A percentile compares a stretch with the other conserved stretches of the same genome.
phyloP scores from a whole-genome alignment of 768 basidiomycete genomes.

The Xerocomus brunneocitrinus region DNA sequence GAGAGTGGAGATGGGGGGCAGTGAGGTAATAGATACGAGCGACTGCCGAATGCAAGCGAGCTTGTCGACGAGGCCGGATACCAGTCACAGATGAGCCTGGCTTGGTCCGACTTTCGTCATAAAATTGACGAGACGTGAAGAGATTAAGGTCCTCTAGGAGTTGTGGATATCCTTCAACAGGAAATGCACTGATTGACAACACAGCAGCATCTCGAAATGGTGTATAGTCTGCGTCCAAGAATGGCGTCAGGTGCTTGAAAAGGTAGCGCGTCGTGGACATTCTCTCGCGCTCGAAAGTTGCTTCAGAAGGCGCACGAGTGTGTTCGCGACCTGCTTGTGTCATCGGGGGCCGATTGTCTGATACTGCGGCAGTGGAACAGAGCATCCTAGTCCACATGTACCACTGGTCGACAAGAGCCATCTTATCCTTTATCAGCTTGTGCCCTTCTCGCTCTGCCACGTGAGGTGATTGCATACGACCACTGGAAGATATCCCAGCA shows the following conservation, averaged over 20 bases:
- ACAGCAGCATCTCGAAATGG: constrained; percentile 84
- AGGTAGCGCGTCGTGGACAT: constrained; percentile 77
- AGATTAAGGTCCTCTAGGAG: constrained; percentile 80
- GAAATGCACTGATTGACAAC: constrained; percentile 84
- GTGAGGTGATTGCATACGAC: constrained; percentile 38
- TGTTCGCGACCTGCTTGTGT: constrained; percentile 60
- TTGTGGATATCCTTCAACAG: constrained; percentile 68
- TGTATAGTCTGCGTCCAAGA: constrained; percentile 81
- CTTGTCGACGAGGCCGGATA: constrained; percentile 65
- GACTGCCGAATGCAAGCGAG: constrained; percentile 78
- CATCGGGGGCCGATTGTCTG: constrained; percentile 56
- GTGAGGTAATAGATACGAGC: constrained; percentile 88
- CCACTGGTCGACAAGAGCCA: constrained; percentile 68
- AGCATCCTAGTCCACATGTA: constrained; percentile 78
- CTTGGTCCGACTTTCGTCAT: constrained; percentile 60
- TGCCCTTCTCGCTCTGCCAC: constrained; percentile 48
- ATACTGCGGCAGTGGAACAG: constrained; percentile 72
- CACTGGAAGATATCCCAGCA: constrained; percentile 63
- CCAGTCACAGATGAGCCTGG: constrained; percentile 38
- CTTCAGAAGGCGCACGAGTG: constrained; percentile 63
- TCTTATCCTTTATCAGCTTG: constrained; percentile 54
- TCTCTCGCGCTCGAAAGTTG: constrained; percentile 75
- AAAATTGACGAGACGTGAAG: constrained; percentile 77
- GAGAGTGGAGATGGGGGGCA: constrained; percentile 67
- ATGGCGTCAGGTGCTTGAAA: constrained; percentile 81